Evolutionary conservation across 75 land plant genomes (phyloP), one percentile per base, ranked within the genome.

Genomic region (Selaginella moellendorffii): DNA sequence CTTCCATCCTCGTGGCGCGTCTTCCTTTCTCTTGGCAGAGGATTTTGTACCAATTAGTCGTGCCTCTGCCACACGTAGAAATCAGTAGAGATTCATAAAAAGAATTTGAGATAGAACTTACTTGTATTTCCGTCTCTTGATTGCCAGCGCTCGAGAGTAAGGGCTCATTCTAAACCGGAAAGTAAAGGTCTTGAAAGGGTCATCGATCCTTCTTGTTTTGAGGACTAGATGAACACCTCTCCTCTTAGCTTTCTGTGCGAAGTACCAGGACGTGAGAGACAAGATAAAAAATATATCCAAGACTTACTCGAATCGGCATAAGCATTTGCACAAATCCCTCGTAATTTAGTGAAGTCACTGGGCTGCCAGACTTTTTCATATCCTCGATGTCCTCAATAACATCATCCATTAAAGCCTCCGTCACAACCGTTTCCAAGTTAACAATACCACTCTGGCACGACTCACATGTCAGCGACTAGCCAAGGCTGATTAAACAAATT

Each of bases 111-210:
- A n/a, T n/a, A n/a, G n/a, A n/a, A 23, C 27, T n/a, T 31, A 74
- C 76, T 46, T 68, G 67, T 67, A 74, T 68, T 56, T 74, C 21
- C 76, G 21, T 26, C 71, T 74, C 23, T 65, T 29, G 27, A 25
- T 51, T 2, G 76, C 71, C 17, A 74, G 52, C 27, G 54, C 54
- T 20, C 76, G 76, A 63, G 76, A 74, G 20, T 68, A 56, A 10
- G 59, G 76, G 27, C 68, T 70, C 76, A 74, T 74, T 54, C 68
- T 74, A 65, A 74, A 68, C 19, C 68, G 66, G 27, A 67, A 56
- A 54, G 65, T 68, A 27, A 30, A 59, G 2, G 31, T 65, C 14
- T 36, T 36, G 46, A 36, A 36, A 5, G 46, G 46, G 46, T 36
- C 46, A 36, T 36, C 46, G 5, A 36, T 36, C 46, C 46, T 36